Percentiles rank a stretch among this genome's conserved stretches.
These are phyloP conservation scores for Fusarium transvaalense DNA, from an alignment of 2,329 filamentous ascomycete genomes.

Conservation along the genomic window DNA sequence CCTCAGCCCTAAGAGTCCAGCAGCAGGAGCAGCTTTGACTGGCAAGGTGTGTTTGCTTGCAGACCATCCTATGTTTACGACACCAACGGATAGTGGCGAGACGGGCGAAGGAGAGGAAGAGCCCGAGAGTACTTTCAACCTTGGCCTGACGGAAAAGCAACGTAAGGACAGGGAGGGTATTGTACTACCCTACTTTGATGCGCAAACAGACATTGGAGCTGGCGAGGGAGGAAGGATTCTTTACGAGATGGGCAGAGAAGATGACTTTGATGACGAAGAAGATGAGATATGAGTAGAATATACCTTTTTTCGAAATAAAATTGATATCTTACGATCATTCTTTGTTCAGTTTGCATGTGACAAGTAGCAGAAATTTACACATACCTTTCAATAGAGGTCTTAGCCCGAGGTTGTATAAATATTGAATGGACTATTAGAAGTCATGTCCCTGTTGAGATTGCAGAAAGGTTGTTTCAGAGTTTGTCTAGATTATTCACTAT, in stretches of 20 bases:
- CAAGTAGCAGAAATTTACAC: background rate
- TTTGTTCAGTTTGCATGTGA: background rate
- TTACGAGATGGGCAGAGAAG: conserved; percentile 96
- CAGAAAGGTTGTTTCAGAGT: background rate
- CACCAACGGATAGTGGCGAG: conserved; percentile 54
- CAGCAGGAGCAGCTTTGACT: conserved; percentile 28
- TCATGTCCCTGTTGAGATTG: background rate
- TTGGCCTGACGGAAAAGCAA: conserved; percentile 92
- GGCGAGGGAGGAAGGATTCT: conserved; percentile 93
- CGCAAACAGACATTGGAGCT: conserved; percentile 81
- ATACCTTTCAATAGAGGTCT: background rate
- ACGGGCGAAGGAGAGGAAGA: conserved; percentile 62
- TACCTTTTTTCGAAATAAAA: background rate
- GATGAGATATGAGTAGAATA: conserved; percentile 77
- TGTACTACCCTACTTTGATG: conserved; percentile 95
- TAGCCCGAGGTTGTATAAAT: background rate
- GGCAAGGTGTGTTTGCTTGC: conserved; percentile 71
- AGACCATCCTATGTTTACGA: conserved; percentile 79
- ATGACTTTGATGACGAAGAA: conserved; percentile 97
- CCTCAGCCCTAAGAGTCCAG: conserved; percentile 54
- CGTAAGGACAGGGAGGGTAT: conserved; percentile 87
- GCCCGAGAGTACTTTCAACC: conserved; percentile 82
- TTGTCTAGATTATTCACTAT: background rate
- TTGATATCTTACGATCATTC: conserved; percentile 1
- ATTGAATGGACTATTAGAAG: too few relatives aligned